Conservation (phyloP, 805 yeast genomes). For the Wickerhamomyces bovis region DNA sequence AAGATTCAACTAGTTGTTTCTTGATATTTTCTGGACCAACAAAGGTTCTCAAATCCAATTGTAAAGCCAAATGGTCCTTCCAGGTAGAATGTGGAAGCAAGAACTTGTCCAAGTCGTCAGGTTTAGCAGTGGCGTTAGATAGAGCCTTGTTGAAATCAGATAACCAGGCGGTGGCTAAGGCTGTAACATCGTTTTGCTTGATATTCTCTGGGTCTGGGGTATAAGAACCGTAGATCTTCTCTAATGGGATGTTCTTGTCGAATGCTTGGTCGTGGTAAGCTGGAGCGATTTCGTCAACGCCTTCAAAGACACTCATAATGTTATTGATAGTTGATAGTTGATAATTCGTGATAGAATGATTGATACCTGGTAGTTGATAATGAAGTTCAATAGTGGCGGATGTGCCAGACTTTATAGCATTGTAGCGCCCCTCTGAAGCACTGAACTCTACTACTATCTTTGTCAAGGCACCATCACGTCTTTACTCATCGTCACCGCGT, state of each 20-base stretch:
- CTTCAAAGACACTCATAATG: slow-evolving; percentile 18
- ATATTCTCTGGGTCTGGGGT: slow-evolving; percentile 24
- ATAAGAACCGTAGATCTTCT: slow-evolving; percentile 24
- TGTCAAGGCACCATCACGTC: neutral
- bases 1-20: slow-evolving; percentile 8
- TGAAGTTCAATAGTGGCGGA: neutral
- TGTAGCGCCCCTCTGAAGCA: neutral
- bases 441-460: no score
- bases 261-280: slow-evolving; percentile 19
- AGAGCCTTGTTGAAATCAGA: slow-evolving; percentile 25
- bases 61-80: slow-evolving; percentile 34
- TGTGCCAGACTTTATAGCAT: neutral
- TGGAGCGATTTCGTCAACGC: slow-evolving; percentile 22
- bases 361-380: neutral
- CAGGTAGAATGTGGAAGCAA: slow-evolving; percentile 27
- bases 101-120: slow-evolving; percentile 19
- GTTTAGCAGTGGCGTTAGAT: slow-evolving; percentile 4
- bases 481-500: neutral
- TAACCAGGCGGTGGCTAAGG: slow-evolving; percentile 27
- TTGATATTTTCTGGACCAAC: slow-evolving; percentile 27
- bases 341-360: neutral
- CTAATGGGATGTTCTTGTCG: slow-evolving; percentile 24
- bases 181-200: slow-evolving; percentile 20
- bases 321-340: neutral
- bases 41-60: slow-evolving; percentile 29